Evolutionary conservation across 2,329 filamentous ascomycete species (phyloP), one percentile per base, ranked within the genome.

Genomic region (Aureobasidium sp.): DNA sequence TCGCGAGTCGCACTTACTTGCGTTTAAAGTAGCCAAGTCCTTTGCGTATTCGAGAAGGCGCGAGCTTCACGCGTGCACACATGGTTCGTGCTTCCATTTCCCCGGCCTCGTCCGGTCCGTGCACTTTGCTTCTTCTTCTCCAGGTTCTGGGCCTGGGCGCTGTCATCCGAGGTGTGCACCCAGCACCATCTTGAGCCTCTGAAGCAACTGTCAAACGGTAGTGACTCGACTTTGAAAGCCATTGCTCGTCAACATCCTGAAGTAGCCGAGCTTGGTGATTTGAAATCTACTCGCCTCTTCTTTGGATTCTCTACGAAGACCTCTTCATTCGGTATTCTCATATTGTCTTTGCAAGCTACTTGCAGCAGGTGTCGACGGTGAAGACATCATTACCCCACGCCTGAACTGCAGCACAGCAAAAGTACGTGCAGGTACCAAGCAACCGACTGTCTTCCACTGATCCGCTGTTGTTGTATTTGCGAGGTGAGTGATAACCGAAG

Each of bases 391-490:
- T 56, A 56, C 53, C 53, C 53, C 53, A 46, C 53, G 53, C 5
- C 17, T 46, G 5, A 27, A 56, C 1, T 13, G 17, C 36, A 57
- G 27, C 20, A 27, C 48, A 20, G 29, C n/a, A 34, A 4, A 17
- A 8, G 29, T n/a, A 34, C 20, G n/a, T 36, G 41, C 39, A 57
- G 15, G 39, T 34, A 32, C 29, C 15, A 57, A 43, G 41, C 53
- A 36, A 27, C 17, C 24, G 20, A 41, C 46, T 59, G 26, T 56
- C 66, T 65, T 69, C 67, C 68, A 64, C 65, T 67, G 64, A 66
- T 66, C 68, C 68, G 68, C 37, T 17, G 47, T 59, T 41, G 39
- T 24, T 29, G 27, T 59, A 26, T 41, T 24, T 59, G 46, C 61
- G 47, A 65, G 64, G 63, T 65, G 46, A 59, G 57, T 51, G n/a